Conservation (phyloP, 164 flowering plant species). For the Akebia trifoliata region DNA sequence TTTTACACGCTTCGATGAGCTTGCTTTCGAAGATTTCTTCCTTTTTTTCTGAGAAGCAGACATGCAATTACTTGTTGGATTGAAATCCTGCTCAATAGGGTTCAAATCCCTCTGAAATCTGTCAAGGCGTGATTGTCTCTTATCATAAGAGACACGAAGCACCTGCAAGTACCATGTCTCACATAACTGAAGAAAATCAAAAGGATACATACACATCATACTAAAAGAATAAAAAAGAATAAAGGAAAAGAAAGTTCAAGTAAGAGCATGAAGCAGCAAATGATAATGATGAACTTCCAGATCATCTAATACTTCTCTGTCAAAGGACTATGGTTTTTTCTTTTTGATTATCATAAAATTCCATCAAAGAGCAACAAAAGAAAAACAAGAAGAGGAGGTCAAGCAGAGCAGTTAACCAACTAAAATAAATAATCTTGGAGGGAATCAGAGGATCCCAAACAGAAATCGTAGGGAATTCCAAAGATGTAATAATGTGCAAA, state of each 20-base stretch:
- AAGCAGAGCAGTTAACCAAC: too few species aligned
- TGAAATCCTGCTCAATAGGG: conserved; percentile 16
- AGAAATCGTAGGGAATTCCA: too few species aligned
- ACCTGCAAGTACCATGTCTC: conserved; percentile 47
- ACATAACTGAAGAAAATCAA: not conserved
- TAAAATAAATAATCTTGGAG: too few species aligned
- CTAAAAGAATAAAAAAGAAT: not conserved
- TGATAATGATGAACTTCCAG: too few species aligned
- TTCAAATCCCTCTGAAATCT: conserved; percentile 24
- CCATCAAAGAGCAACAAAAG: too few species aligned
- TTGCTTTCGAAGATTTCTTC: conserved; percentile 27
- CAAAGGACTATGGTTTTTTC: too few species aligned
- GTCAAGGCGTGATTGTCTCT: conserved; percentile 33
- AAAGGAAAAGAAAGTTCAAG: not conserved
- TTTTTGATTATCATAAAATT: too few species aligned
- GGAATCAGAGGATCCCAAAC: too few species aligned
- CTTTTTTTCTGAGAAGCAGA: conserved; percentile 40
- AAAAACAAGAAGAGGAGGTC: too few species aligned
- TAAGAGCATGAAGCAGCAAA: too few species aligned
- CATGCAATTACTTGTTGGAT: conserved; percentile 13
- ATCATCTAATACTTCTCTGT: too few species aligned
- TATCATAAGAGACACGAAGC: conserved; percentile 68
- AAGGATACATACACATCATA: not conserved
- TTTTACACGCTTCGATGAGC: conserved; percentile 27
- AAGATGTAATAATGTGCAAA: too few species aligned